Evolutionary conservation across 345 rosid genomes (phyloP).

Genomic region (Pugionium dolabratum): DNA sequence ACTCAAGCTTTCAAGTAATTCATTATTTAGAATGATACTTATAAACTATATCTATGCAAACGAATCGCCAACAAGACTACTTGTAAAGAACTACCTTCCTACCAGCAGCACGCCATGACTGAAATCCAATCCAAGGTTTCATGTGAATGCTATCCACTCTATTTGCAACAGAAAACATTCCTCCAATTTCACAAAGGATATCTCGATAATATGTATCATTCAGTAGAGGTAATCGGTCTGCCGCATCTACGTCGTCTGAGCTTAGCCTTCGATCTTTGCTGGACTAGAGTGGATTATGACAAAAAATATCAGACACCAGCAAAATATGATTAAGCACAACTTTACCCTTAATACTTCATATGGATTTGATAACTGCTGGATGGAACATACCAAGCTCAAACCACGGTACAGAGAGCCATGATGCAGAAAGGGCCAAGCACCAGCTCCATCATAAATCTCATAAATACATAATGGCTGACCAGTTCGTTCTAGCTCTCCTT

Average conservation of each 20-base stretch:
- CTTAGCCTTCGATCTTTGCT: slow-evolving; percentile 69
- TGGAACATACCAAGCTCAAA: slow-evolving; percentile 68
- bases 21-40: neutral
- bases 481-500: slow-evolving; percentile 97
- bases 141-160: slow-evolving; percentile 85
- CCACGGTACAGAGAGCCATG: slow-evolving; percentile 97
- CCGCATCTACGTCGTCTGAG: slow-evolving; percentile 96
- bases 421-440: slow-evolving; percentile 96
- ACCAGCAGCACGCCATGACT: slow-evolving; percentile 97
- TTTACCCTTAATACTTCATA: neutral
- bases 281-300: slow-evolving; percentile 51
- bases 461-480: slow-evolving; percentile 94
- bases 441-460: slow-evolving; percentile 85
- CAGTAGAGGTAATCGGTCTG: slow-evolving; percentile 70
- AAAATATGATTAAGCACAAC: slow-evolving; percentile 4
- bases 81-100: slow-evolving; percentile 66
- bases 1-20: slow-evolving; percentile 13
- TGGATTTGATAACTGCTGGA: slow-evolving; percentile 1
- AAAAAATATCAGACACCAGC: slow-evolving; percentile 27
- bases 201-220: slow-evolving; percentile 63
- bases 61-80: slow-evolving; percentile 19
- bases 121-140: slow-evolving; percentile 99
- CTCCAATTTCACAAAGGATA: slow-evolving; percentile 89
- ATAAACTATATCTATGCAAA: neutral
- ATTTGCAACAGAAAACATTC: slow-evolving; percentile 92